A percentile compares a stretch with the other conserved stretches of the same genome.
Evolutionary conservation across 2,329 filamentous ascomycete species (phyloP).

Genomic region (Clarireedia paspali): DNA sequence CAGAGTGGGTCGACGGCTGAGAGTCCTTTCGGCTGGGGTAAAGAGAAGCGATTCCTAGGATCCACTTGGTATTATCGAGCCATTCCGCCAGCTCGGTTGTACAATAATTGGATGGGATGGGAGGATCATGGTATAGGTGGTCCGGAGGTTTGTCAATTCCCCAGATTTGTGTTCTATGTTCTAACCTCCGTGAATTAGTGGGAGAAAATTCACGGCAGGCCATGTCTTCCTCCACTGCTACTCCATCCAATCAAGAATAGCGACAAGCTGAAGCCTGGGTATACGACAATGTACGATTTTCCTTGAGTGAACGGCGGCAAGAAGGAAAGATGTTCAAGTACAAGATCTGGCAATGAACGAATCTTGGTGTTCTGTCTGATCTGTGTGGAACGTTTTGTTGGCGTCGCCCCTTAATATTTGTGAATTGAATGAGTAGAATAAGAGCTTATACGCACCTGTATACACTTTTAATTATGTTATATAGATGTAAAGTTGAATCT

Average conservation of each 20-base stretch:
- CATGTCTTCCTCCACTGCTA: slow-evolving; percentile 51
- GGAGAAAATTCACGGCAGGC: slow-evolving; percentile 48
- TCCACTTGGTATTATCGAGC: slow-evolving; percentile 55
- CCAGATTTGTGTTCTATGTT: too few species aligned
- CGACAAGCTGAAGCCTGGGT: slow-evolving; percentile 26
- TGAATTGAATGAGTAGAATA: too few species aligned
- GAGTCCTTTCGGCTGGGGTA: slow-evolving; percentile 52
- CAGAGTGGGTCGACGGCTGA: slow-evolving; percentile 42
- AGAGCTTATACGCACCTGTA: not conserved
- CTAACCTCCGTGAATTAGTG: slow-evolving; percentile 30
- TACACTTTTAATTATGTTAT: too few species aligned
- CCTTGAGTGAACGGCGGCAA: not conserved
- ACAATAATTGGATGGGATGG: slow-evolving; percentile 58
- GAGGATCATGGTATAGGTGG: slow-evolving; percentile 48
- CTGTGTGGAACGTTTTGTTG: too few species aligned
- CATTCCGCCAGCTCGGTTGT: slow-evolving; percentile 48
- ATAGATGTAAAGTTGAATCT: too few species aligned
- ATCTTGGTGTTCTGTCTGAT: too few species aligned
- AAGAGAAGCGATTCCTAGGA: slow-evolving; percentile 49
- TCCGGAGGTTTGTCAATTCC: slow-evolving; percentile 21
- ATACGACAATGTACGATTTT: slow-evolving; percentile 2
- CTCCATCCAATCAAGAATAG: slow-evolving; percentile 55
- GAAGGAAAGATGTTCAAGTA: too few species aligned
- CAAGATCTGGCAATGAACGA: too few species aligned
- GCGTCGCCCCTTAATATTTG: too few species aligned